These are phyloP conservation scores for Yamadazyma endophytica DNA, from an alignment of 805 yeast species.

Conservation along the genomic window DNA sequence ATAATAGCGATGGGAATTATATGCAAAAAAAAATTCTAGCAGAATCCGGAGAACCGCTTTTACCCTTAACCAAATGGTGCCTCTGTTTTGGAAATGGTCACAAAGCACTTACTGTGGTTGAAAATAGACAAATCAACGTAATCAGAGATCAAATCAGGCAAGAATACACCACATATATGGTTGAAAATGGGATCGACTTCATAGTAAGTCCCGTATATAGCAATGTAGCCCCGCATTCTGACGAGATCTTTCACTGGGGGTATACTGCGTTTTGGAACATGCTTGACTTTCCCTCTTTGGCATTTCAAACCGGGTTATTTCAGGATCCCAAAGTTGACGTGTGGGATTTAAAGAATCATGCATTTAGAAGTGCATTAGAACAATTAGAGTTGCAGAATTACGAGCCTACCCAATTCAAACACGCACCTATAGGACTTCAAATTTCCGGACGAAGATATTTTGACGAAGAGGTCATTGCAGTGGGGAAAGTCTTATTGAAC, in stretches of 20 bases:
- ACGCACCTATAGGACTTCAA: conserved; percentile 56
- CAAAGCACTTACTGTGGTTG: conserved; percentile 40
- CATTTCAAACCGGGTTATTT: conserved; percentile 57
- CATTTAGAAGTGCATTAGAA: conserved; percentile 45
- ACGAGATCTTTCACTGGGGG: conserved; percentile 69
- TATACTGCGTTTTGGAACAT: conserved; percentile 73
- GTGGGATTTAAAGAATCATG: conserved; percentile 37
- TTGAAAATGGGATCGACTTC: conserved; percentile 56
- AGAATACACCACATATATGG: conserved; percentile 51
- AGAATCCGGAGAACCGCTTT: conserved; percentile 67
- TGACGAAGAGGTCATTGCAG: conserved; percentile 56
- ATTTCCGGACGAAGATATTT: conserved; percentile 50
- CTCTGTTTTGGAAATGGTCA: conserved; percentile 58
- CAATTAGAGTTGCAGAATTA: conserved; percentile 45
- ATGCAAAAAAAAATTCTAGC: conserved; percentile 49
- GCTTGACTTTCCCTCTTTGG: conserved; percentile 65
- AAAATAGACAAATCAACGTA: conserved; percentile 51
- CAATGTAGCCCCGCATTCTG: conserved; percentile 66
- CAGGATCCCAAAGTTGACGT: conserved; percentile 54
- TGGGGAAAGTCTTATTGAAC: conserved; percentile 35
- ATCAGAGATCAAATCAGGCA: conserved; percentile 57
- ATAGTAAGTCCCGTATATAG: conserved; percentile 64
- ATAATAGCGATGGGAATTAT: conserved; percentile 65
- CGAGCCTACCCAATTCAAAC: conserved; percentile 42
- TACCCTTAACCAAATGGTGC: conserved; percentile 59